Percentiles rank a stretch among this genome's conserved stretches.
phyloP scores from a whole-genome alignment of 1,284 basidiomycete species.

The Peniophora sp. region DNA sequence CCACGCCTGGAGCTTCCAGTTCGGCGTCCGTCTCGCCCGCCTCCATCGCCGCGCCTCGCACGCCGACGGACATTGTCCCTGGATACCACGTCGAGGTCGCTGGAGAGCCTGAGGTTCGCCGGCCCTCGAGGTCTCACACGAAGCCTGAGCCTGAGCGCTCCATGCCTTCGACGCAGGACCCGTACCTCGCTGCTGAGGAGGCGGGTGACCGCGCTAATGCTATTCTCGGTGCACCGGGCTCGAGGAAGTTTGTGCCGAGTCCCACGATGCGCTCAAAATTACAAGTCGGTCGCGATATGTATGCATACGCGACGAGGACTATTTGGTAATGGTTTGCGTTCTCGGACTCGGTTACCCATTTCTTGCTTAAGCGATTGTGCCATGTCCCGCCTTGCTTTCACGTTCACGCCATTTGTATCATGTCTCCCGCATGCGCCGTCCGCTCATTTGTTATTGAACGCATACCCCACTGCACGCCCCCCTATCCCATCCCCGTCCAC shows the following conservation, averaged over 20 bases:
- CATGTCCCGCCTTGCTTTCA: no score
- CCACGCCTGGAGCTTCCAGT: constrained; percentile 38
- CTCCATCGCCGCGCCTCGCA: constrained; percentile 43
- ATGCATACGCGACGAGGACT: not conserved
- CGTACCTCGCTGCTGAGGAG: not conserved
- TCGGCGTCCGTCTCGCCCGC: constrained; percentile 42
- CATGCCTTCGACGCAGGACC: not conserved
- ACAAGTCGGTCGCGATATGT: not conserved
- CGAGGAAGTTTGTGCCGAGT: not conserved
- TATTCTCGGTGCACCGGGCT: not conserved
- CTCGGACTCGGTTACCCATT: no score
- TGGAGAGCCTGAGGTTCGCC: not conserved
- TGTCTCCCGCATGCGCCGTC: no score
- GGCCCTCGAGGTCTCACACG: not conserved
- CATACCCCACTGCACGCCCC: no score
- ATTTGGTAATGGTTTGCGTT: not conserved
- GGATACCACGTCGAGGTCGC: constrained; percentile 39
- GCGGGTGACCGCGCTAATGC: not conserved
- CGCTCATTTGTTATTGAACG: no score
- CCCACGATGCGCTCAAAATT: not conserved
- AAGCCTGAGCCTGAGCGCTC: not conserved
- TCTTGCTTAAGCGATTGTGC: no score
- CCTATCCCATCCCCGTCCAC: no score
- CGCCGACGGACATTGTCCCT: constrained; percentile 35
- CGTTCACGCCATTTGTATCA: no score